Evolutionary conservation across 257 asterid species (phyloP).

Genomic region (Solanum tarapatanum): DNA sequence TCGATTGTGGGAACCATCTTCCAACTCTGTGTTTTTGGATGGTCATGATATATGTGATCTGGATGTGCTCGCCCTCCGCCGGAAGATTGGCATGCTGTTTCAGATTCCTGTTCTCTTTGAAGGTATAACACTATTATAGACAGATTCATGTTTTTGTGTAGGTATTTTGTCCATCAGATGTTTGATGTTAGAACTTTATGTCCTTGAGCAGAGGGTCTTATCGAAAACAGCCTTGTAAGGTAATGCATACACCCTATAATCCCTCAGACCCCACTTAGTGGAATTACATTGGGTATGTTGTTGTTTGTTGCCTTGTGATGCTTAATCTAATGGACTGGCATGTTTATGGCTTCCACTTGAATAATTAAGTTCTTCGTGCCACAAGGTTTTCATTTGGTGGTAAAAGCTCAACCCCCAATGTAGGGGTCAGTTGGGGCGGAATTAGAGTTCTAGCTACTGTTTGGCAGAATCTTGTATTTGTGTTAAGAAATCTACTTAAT

Average conservation of each 20-base stretch:
- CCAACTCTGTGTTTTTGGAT: slow-evolving; percentile 52
- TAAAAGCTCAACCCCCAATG: not conserved
- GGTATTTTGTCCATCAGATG: not conserved
- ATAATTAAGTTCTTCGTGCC: not conserved
- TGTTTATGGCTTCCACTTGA: not conserved
- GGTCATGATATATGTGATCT: slow-evolving; percentile 47
- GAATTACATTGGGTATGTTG: not conserved
- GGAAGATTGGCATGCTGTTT: slow-evolving; percentile 64
- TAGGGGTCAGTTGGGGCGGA: not conserved
- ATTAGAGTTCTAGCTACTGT: not conserved
- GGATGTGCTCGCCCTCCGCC: slow-evolving; percentile 54
- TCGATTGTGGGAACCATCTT: slow-evolving; percentile 65
- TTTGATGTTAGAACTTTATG: not conserved
- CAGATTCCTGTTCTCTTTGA: slow-evolving; percentile 75
- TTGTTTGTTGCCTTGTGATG: not conserved
- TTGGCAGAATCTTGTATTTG: not conserved
- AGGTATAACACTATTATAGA: slow-evolving; percentile 18
- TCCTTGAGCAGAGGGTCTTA: not conserved
- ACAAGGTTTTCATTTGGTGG: not conserved
- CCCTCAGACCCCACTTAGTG: not conserved
- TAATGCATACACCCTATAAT: not conserved
- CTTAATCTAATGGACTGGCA: not conserved
- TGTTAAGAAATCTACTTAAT: not conserved
- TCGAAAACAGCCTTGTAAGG: not conserved
- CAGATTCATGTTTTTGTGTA: not conserved